Evolutionary conservation across 2,329 filamentous ascomycete species (phyloP).

Genomic region (Dendryphion nanum): DNA sequence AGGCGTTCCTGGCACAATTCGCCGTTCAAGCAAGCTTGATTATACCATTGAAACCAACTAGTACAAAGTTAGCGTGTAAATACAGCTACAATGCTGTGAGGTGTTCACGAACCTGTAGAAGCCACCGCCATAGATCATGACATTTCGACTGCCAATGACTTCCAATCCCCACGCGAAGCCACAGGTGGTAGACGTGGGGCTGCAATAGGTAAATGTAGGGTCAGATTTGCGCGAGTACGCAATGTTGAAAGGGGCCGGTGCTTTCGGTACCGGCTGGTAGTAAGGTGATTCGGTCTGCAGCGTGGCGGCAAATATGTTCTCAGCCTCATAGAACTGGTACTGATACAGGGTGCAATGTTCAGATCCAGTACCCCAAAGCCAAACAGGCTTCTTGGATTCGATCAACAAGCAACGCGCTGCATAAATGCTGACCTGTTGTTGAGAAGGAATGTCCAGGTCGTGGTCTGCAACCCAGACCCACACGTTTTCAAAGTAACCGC

Average conservation of each 20-base stretch:
- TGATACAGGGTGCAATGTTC: constrained; percentile 65
- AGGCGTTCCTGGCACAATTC: too few species aligned
- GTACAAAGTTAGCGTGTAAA: too few species aligned
- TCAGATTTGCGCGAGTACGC: too few species aligned
- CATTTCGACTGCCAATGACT: too few species aligned
- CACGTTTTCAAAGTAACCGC: constrained; percentile 74
- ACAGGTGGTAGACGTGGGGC: too few species aligned
- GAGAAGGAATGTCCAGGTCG: constrained; percentile 70
- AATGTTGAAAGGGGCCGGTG: constrained; percentile 43
- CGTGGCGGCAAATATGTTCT: constrained; percentile 73
- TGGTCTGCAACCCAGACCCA: constrained; percentile 87
- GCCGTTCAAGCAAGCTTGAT: too few species aligned
- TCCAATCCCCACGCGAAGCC: too few species aligned
- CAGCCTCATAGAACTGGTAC: constrained; percentile 74
- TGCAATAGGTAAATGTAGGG: too few species aligned
- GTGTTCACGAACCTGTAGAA: too few species aligned
- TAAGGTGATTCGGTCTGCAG: constrained; percentile 87
- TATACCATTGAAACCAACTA: too few species aligned
- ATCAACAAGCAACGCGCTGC: constrained; percentile 78
- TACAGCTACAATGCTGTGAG: too few species aligned
- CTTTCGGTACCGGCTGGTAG: constrained; percentile 76
- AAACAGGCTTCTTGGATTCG: constrained; percentile 50
- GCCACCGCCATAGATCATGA: too few species aligned
- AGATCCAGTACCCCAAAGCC: constrained; percentile 63
- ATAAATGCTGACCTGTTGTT: constrained; percentile 74